Percentiles rank a stretch among this genome's conserved stretches.
phyloP scores from a whole-genome alignment of 1,284 basidiomycete genomes.

The Ceratobasidium sp. region DNA sequence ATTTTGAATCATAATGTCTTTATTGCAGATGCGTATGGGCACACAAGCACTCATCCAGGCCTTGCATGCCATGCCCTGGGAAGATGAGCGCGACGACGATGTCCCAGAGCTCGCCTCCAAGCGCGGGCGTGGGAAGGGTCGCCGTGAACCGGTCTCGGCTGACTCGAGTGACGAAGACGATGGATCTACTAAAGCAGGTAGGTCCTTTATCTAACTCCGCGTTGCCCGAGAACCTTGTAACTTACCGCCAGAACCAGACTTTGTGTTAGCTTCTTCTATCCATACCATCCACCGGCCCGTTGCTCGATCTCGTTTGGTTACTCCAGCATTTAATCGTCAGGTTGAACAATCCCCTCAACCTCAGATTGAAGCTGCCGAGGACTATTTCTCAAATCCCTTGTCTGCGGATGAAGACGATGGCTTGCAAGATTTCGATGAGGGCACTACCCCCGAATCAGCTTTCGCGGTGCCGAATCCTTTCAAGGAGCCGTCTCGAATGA shows the following conservation, averaged over 20 bases:
- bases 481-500: slow-evolving; percentile 25
- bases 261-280: slow-evolving; percentile 64
- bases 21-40: slow-evolving; percentile 72
- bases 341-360: slow-evolving; percentile 36
- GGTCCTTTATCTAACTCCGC: slow-evolving; percentile 2
- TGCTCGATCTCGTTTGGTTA: slow-evolving; percentile 53
- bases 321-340: slow-evolving; percentile 27
- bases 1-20: neutral
- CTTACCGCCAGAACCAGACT: slow-evolving; percentile 22
- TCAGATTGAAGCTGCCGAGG: slow-evolving; percentile 46
- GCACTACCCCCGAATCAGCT: slow-evolving; percentile 46
- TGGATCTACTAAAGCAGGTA: slow-evolving; percentile 37
- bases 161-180: slow-evolving; percentile 44
- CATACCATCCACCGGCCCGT: slow-evolving; percentile 84
- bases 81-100: slow-evolving; percentile 68
- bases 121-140: slow-evolving; percentile 32
- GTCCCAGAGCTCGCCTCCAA: slow-evolving; percentile 59
- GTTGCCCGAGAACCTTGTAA: neutral
- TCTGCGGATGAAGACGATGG: slow-evolving; percentile 54
- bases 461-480: slow-evolving; percentile 11
- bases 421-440: slow-evolving; percentile 57
- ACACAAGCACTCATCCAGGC: slow-evolving; percentile 86
- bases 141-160: slow-evolving; percentile 30
- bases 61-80: slow-evolving; percentile 79
- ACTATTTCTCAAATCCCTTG: slow-evolving; percentile 49